Percentiles rank a stretch among this genome's conserved stretches.
Evolutionary conservation across 2,329 filamentous ascomycete genomes (phyloP).

Genomic region (Aschersonia sp.): DNA sequence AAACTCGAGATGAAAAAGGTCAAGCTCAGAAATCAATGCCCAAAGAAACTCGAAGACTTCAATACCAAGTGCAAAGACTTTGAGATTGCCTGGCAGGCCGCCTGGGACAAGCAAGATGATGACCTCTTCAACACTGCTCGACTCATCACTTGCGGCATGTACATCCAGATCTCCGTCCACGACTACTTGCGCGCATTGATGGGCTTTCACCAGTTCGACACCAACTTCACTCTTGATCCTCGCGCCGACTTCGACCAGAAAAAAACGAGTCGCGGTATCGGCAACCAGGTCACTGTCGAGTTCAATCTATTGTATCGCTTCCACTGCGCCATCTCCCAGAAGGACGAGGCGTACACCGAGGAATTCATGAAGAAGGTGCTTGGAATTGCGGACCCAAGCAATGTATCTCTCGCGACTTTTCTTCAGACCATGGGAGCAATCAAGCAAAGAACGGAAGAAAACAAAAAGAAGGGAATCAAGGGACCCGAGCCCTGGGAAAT

Average conservation of each 20-base stretch:
- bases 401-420: background rate
- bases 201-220: conserved; percentile 37
- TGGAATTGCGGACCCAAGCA: background rate
- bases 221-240: conserved; percentile 39
- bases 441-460: conserved; percentile 27
- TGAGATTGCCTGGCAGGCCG: background rate
- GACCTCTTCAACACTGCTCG: conserved; percentile 24
- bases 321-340: conserved; percentile 15
- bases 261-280: conserved; percentile 12
- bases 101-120: conserved; percentile 12
- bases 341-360: conserved; percentile 17
- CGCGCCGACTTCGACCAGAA: conserved; percentile 10
- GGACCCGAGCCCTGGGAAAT: background rate
- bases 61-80: background rate
- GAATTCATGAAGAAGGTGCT: conserved; percentile 7
- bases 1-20: background rate
- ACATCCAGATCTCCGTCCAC: conserved; percentile 31
- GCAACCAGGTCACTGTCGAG: conserved; percentile 19
- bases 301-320: conserved; percentile 22
- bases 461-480: conserved; percentile 33
- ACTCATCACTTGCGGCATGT: conserved; percentile 38
- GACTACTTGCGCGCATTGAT: conserved; percentile 21
- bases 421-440: conserved; percentile 7
- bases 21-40: background rate
- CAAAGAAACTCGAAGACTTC: background rate